Percentiles rank a stretch among this genome's conserved stretches.
phyloP scores from a whole-genome alignment of 495 filamentous ascomycete genomes.

The Pyronema domesticum region DNA sequence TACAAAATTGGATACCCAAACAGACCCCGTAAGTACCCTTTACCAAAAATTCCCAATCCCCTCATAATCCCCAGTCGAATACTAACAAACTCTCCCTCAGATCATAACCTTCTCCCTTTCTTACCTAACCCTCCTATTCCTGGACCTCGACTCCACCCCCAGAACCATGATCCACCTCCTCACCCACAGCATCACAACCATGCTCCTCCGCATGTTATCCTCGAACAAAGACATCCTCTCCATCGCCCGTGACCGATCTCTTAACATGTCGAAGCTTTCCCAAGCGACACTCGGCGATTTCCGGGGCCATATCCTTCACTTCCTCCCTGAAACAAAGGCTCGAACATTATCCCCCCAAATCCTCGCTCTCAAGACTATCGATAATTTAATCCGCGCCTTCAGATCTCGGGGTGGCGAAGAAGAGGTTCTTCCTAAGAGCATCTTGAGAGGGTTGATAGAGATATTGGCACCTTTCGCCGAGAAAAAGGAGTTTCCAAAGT shows the following conservation, averaged over 20 bases:
- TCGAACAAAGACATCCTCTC: slow-evolving; percentile 33
- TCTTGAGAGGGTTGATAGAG: slow-evolving; percentile 34
- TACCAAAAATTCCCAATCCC: background rate
- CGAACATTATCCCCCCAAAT: slow-evolving; percentile 49
- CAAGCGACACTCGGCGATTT: slow-evolving; percentile 33
- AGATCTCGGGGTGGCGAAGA: slow-evolving; percentile 31
- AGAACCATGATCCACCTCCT: slow-evolving; percentile 36
- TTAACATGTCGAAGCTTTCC: slow-evolving; percentile 49
- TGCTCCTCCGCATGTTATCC: slow-evolving; percentile 38
- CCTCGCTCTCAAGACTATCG: slow-evolving; percentile 45
- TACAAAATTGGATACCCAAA: slow-evolving; percentile 33
- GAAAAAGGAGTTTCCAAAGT: slow-evolving; percentile 23
- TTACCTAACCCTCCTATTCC: slow-evolving; percentile 37
- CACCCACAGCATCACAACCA: slow-evolving; percentile 30
- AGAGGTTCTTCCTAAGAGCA: slow-evolving; percentile 34
- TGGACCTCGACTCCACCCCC: slow-evolving; percentile 33
- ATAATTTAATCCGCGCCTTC: slow-evolving; percentile 38
- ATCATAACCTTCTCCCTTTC: slow-evolving; percentile 42
- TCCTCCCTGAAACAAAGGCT: slow-evolving; percentile 31
- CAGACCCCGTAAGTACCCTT: slow-evolving; percentile 28
- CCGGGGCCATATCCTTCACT: slow-evolving; percentile 26
- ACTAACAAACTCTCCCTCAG: slow-evolving; percentile 11
- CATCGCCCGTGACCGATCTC: slow-evolving; percentile 42
- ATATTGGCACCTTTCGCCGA: slow-evolving; percentile 26
- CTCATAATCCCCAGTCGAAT: background rate